Evolutionary conservation across 306 rosid genomes (phyloP).

Genomic region (Castanea crenata): DNA sequence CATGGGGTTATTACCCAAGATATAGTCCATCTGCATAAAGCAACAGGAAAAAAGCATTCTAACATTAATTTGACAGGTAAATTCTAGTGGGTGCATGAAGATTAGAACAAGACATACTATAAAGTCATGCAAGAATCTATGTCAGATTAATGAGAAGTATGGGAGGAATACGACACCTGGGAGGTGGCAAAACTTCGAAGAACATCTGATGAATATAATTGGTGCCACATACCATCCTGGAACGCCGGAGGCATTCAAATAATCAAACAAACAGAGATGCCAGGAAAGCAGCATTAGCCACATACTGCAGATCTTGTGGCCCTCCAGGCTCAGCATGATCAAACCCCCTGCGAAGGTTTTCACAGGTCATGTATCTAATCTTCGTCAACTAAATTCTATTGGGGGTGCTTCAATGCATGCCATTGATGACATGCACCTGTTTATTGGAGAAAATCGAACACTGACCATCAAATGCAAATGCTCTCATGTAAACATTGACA

Average conservation of each 20-base stretch:
- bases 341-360: constrained; percentile 49
- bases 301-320: constrained; percentile 55
- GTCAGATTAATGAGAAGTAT: not conserved
- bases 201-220: constrained; percentile 21
- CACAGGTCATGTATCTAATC: not conserved
- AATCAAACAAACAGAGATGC: constrained; percentile 59
- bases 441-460: too few relatives aligned
- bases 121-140: not conserved
- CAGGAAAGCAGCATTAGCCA: constrained; percentile 63
- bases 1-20: constrained; percentile 64
- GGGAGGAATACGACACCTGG: constrained; percentile 37
- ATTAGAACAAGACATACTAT: not conserved
- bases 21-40: constrained; percentile 52
- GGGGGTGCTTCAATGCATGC: too few relatives aligned
- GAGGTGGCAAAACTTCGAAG: constrained; percentile 56
- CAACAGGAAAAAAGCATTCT: not conserved
- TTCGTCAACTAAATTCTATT: too few relatives aligned
- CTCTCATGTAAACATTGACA: too few relatives aligned
- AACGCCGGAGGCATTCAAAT: constrained; percentile 39
- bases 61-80: not conserved
- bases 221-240: constrained; percentile 62
- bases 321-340: constrained; percentile 49
- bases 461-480: too few relatives aligned
- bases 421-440: too few relatives aligned
- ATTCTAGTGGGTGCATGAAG: too few relatives aligned